Evolutionary conservation across 768 basidiomycete species (phyloP).

Genomic region (Vararia minispora): DNA sequence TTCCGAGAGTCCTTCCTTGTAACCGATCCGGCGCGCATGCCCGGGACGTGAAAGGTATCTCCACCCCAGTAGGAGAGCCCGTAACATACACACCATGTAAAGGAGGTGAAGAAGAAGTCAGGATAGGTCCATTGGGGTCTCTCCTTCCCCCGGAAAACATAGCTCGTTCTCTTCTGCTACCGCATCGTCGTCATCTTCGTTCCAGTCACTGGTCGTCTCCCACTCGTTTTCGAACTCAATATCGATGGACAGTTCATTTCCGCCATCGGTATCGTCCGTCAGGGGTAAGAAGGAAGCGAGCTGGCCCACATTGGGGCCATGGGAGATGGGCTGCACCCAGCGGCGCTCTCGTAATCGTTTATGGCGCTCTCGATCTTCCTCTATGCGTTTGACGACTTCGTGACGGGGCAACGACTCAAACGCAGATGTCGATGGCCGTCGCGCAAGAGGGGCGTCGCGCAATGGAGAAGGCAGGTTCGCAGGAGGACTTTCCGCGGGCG

Average conservation of each 20-base stretch:
- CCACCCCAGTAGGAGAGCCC: too few relatives aligned
- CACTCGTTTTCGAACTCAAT: constrained; percentile 86
- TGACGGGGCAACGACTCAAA: constrained; percentile 23
- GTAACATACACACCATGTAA: background rate
- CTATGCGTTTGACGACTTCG: constrained; percentile 80
- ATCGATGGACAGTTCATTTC: constrained; percentile 54
- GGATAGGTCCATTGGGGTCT: constrained; percentile 30
- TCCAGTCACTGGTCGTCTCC: constrained; percentile 87
- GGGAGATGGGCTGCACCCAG: constrained; percentile 77
- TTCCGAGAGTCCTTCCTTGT: too few relatives aligned
- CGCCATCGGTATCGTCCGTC: constrained; percentile 37
- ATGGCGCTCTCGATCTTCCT: constrained; percentile 87
- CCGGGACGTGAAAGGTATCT: too few relatives aligned
- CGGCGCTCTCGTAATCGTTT: constrained; percentile 84
- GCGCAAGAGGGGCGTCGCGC: constrained; percentile 9
- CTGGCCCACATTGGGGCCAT: constrained; percentile 32
- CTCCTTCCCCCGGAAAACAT: constrained; percentile 49
- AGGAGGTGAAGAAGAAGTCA: constrained; percentile 18
- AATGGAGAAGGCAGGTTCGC: constrained; percentile 14
- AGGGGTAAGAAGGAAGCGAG: constrained; percentile 54
- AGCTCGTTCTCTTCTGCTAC: constrained; percentile 58
- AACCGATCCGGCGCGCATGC: too few relatives aligned
- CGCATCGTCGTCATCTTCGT: constrained; percentile 78
- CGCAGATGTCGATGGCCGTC: constrained; percentile 17
- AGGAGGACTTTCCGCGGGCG: constrained; percentile 12